phyloP scores from a whole-genome alignment of 225 moss, liverwort and hornwort genomes.

The Pleurozium schreberi region DNA sequence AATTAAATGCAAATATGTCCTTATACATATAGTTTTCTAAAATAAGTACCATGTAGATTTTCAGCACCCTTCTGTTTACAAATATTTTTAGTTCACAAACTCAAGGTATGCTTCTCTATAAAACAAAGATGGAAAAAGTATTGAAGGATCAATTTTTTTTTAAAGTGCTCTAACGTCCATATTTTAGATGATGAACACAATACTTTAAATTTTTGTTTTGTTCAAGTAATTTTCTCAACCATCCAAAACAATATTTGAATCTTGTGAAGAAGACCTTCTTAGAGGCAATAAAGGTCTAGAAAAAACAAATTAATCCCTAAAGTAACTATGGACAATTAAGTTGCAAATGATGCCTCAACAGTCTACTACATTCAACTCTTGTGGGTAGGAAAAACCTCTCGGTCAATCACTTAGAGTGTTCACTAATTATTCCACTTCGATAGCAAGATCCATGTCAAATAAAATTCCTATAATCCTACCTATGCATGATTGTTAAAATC shows the following conservation, averaged over 20 bases:
- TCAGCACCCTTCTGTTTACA: too few relatives aligned
- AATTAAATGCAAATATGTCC: too few relatives aligned
- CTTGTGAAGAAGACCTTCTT: not conserved
- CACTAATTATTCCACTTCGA: not conserved
- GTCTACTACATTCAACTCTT: not conserved
- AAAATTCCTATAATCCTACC: not conserved
- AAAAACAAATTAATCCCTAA: not conserved
- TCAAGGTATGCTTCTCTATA: accelerated
- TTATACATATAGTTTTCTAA: too few relatives aligned
- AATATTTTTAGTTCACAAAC: too few relatives aligned
- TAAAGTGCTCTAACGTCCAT: not conserved
- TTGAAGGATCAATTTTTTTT: not conserved
- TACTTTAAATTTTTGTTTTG: not conserved
- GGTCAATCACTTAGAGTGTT: not conserved
- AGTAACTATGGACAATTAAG: not conserved
- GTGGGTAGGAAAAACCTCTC: not conserved
- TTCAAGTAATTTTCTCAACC: not conserved
- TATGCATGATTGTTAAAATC: not conserved
- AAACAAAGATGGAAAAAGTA: too few relatives aligned
- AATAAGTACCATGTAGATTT: too few relatives aligned
- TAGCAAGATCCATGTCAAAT: not conserved
- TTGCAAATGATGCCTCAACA: not conserved
- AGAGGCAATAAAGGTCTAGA: too few relatives aligned
- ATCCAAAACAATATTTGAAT: not conserved
- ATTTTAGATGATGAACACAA: accelerated